Evolutionary conservation across 2,329 filamentous ascomycete genomes (phyloP), one percentile per base, ranked within the genome.

Genomic region (Leptodontidium sp.): DNA sequence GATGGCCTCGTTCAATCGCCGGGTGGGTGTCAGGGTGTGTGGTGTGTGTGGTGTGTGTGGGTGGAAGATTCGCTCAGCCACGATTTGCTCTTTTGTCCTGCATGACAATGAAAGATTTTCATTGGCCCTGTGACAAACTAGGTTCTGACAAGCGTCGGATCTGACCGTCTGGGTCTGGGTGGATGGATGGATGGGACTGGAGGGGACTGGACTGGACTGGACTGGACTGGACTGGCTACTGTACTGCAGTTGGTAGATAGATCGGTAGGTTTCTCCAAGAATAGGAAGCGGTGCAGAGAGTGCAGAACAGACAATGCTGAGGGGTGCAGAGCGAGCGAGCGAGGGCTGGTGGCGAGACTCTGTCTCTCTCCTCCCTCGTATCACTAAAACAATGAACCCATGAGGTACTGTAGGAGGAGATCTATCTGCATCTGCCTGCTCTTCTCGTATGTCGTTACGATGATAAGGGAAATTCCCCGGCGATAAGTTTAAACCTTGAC

Each of bases 131-230:
- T 59, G 38, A 17, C 21, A 58, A 45, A 59, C 35, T 45, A 59
- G 38, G 57, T 59, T 59, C 57, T 59, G 57, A 59, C 57, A 59
- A 43, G 35, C 57, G 35, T 61, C 43, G 57, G 43, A 52, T 49
- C 47, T 62, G 15, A 49, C 59, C 47, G 59, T 62, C 17, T 26
- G 53, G 26, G 59, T 62, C 17, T 26, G 53, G 26, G 24, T 35
- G 24, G 52, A 26, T 21, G 24, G 32, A 12, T 29, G 24, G 14
- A 12, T 29, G 24, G 14, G 11, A 14, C 9, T 57, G 52, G 52
- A 6, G 21, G 24, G 11, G 43, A 52, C 45, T 52, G 43, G 14
- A 52, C 45, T 52, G 26, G 35, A 52, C 58, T 45, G 21, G n/a
- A 61, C 58, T 43, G 57, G 3, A 32, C 21, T 45, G 38, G 43